Evolutionary conservation across 2,329 filamentous ascomycete species (phyloP).

Genomic region (Aspergillus thermomutatus): DNA sequence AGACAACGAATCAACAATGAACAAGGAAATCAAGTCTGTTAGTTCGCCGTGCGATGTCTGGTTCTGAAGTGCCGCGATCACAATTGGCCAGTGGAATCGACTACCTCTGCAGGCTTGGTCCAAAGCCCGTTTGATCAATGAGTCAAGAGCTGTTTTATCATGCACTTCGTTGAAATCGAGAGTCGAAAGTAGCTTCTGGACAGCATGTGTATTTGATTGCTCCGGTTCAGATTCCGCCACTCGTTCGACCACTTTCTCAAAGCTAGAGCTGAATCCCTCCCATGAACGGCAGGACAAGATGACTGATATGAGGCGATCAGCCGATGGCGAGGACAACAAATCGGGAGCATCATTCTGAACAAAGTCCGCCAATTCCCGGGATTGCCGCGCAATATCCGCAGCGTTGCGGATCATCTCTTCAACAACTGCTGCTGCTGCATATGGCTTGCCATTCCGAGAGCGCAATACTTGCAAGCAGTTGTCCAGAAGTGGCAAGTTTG

Average conservation of each 20-base stretch:
- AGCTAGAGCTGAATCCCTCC: slow-evolving; percentile 38
- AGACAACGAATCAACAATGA: slow-evolving; percentile 41
- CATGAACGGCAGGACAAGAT: slow-evolving; percentile 55
- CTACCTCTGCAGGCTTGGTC: slow-evolving; percentile 35
- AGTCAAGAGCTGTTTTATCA: slow-evolving; percentile 31
- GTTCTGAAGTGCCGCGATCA: slow-evolving; percentile 39
- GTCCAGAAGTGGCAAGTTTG: slow-evolving; percentile 40
- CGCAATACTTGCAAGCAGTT: slow-evolving; percentile 50
- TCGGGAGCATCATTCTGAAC: slow-evolving; percentile 54
- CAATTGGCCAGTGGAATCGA: slow-evolving; percentile 35
- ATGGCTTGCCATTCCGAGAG: slow-evolving; percentile 62
- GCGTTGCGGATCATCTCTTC: slow-evolving; percentile 50
- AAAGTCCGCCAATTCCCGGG: slow-evolving; percentile 49
- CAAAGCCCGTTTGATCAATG: slow-evolving; percentile 35
- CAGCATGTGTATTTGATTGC: slow-evolving; percentile 29
- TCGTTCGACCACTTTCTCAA: slow-evolving; percentile 35
- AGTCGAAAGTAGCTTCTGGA: slow-evolving; percentile 38
- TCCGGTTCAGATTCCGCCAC: slow-evolving; percentile 32
- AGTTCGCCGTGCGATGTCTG: slow-evolving; percentile 31
- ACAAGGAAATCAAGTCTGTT: slow-evolving; percentile 34
- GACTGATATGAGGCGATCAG: slow-evolving; percentile 62
- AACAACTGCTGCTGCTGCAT: slow-evolving; percentile 60
- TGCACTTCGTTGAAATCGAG: slow-evolving; percentile 36
- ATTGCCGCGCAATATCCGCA: slow-evolving; percentile 38
- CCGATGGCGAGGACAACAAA: slow-evolving; percentile 67